phyloP scores from a whole-genome alignment of 768 basidiomycete genomes.

The Pleurotus salmoneostramineus region DNA sequence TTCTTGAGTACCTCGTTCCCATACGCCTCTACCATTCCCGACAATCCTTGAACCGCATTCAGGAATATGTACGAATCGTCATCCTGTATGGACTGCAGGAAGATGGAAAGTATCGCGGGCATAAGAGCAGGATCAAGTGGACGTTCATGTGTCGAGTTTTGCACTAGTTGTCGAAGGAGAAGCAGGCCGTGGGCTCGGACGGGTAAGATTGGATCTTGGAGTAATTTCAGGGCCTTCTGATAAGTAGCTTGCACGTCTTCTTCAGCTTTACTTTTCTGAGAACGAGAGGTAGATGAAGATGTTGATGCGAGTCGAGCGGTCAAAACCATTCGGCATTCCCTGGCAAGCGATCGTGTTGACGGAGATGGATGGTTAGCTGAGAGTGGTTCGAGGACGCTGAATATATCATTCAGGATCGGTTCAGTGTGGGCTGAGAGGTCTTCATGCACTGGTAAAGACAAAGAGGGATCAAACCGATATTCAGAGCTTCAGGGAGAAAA shows the following conservation, averaged over 20 bases:
- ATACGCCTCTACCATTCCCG: slow-evolving; percentile 76
- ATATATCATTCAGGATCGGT: slow-evolving; percentile 70
- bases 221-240: slow-evolving; percentile 80
- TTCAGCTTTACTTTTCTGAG: slow-evolving; percentile 23
- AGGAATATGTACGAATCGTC: slow-evolving; percentile 96
- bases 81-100: slow-evolving; percentile 80
- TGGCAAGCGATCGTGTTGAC: slow-evolving; percentile 52
- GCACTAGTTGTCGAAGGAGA: slow-evolving; percentile 73
- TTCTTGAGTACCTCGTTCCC: slow-evolving; percentile 68
- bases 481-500: slow-evolving; percentile 1
- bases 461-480: neutral
- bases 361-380: slow-evolving; percentile 40
- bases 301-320: slow-evolving; percentile 72
- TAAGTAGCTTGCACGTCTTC: slow-evolving; percentile 63
- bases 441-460: slow-evolving; percentile 40
- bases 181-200: slow-evolving; percentile 92
- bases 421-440: slow-evolving; percentile 55
- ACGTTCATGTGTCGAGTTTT: slow-evolving; percentile 14
- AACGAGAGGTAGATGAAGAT: slow-evolving; percentile 41
- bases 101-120: slow-evolving; percentile 84
- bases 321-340: slow-evolving; percentile 82
- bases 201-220: slow-evolving; percentile 90
- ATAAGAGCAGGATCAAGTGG: slow-evolving; percentile 56
- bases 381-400: slow-evolving; percentile 56
- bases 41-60: slow-evolving; percentile 87